Evolutionary conservation across 768 basidiomycete species (phyloP).

Genomic region (Lactarius indigo): DNA sequence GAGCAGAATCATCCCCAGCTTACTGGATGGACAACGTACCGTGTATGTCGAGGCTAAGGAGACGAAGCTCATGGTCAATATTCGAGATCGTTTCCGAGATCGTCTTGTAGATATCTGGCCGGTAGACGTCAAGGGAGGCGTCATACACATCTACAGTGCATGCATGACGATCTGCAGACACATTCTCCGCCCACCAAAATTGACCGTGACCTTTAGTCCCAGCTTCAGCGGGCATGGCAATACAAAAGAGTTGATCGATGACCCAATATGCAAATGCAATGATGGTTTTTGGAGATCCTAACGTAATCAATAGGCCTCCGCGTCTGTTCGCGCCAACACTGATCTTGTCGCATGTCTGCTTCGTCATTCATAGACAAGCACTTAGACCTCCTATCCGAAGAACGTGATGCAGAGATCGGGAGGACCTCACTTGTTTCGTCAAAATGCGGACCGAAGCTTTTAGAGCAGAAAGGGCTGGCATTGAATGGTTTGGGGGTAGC

Average conservation of each 20-base stretch:
- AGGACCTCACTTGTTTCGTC: slow-evolving; percentile 74
- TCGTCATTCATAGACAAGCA: slow-evolving; percentile 66
- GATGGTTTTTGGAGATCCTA: not conserved
- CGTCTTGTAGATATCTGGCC: slow-evolving; percentile 23
- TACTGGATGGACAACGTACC: slow-evolving; percentile 37
- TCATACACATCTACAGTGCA: slow-evolving; percentile 22
- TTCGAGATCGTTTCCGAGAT: slow-evolving; percentile 47
- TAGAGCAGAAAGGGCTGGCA: slow-evolving; percentile 87
- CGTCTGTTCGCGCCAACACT: not conserved
- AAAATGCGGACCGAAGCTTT: slow-evolving; percentile 75
- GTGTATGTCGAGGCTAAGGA: slow-evolving; percentile 69
- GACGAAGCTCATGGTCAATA: slow-evolving; percentile 53
- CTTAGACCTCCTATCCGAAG: slow-evolving; percentile 57
- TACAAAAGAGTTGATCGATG: not conserved
- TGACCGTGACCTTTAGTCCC: slow-evolving; percentile 1
- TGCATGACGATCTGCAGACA: not conserved
- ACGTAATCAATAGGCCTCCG: not conserved
- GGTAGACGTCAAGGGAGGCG: slow-evolving; percentile 14
- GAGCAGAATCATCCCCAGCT: not conserved
- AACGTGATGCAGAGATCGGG: slow-evolving; percentile 83
- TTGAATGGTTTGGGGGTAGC: slow-evolving; percentile 68
- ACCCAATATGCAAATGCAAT: not conserved
- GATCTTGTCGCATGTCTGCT: slow-evolving; percentile 30
- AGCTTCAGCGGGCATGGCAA: not conserved
- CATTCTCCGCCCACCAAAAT: slow-evolving; percentile 22